Conservation (phyloP, 306 rosid genomes). For the Vigna hirtella region DNA sequence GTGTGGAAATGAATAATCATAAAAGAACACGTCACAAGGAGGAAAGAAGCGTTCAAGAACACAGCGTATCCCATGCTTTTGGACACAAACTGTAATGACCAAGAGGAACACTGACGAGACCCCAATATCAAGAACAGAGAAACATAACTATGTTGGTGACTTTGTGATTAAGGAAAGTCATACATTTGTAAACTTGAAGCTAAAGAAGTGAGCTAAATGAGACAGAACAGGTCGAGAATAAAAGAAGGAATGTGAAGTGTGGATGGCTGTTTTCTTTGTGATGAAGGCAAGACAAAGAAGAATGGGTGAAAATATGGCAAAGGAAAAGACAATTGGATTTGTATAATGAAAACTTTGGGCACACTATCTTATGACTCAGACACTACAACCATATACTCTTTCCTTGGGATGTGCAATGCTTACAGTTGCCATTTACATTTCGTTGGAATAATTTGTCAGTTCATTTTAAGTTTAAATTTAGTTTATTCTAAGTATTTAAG, state of each 20-base stretch:
- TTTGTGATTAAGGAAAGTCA: constrained; percentile 41
- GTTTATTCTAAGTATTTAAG: no score
- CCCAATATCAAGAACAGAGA: background rate
- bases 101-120: background rate
- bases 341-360: background rate
- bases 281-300: background rate
- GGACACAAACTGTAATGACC: constrained; percentile 27
- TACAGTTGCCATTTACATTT: background rate
- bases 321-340: background rate
- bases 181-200: constrained; percentile 9
- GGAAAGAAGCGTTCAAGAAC: constrained; percentile 57
- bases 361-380: background rate
- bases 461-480: no score
- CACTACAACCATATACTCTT: background rate
- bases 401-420: background rate
- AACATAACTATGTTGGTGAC: constrained; percentile 17
- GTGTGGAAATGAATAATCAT: constrained; percentile 42
- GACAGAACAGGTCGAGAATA: background rate
- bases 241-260: background rate
- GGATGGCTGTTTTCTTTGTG: background rate
- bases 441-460: no score
- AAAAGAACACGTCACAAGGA: constrained; percentile 44
- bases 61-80: constrained; percentile 43
- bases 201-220: background rate
- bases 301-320: background rate